Percentiles rank a stretch among this genome's conserved stretches.
These are phyloP conservation scores for Cladophialophora chaetospira DNA, from an alignment of 2,329 filamentous ascomycete genomes.

Conservation along the genomic window DNA sequence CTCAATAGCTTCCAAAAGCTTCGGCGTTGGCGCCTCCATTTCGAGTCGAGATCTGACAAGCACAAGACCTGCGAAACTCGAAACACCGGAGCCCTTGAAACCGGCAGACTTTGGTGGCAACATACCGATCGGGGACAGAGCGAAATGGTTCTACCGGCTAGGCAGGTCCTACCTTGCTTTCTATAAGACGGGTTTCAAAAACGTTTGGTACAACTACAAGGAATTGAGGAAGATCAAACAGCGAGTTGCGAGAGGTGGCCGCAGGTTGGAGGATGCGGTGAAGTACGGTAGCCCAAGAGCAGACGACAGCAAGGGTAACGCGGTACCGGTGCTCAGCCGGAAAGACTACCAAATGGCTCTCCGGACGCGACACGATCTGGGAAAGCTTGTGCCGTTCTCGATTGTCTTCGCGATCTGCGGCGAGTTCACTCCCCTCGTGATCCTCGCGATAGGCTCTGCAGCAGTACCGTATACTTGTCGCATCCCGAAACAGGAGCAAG, in stretches of 20 bases:
- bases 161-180: conserved; percentile 79
- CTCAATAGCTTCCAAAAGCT: not conserved
- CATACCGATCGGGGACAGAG: not conserved
- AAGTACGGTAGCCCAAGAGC: not conserved
- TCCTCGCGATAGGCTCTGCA: conserved; percentile 66
- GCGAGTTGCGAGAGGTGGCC: conserved; percentile 44
- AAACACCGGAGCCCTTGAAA: not conserved
- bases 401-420: conserved; percentile 76
- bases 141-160: conserved; percentile 46
- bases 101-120: not conserved
- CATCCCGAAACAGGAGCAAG: conserved; percentile 73
- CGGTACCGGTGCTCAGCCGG: conserved; percentile 54
- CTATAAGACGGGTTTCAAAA: conserved; percentile 82
- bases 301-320: not conserved
- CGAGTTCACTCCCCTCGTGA: conserved; percentile 81
- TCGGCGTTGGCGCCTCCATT: not conserved
- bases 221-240: conserved; percentile 43
- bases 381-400: conserved; percentile 76
- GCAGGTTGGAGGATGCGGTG: conserved; percentile 1
- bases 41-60: not conserved
- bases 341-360: conserved; percentile 70
- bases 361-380: conserved; percentile 70
- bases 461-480: conserved; percentile 80
- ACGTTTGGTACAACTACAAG: conserved; percentile 67
- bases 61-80: conserved; percentile 5